Percentiles rank a stretch among this genome's conserved stretches.
Evolutionary conservation across 768 basidiomycete species (phyloP).

Genomic region (Tremella mesenterica): DNA sequence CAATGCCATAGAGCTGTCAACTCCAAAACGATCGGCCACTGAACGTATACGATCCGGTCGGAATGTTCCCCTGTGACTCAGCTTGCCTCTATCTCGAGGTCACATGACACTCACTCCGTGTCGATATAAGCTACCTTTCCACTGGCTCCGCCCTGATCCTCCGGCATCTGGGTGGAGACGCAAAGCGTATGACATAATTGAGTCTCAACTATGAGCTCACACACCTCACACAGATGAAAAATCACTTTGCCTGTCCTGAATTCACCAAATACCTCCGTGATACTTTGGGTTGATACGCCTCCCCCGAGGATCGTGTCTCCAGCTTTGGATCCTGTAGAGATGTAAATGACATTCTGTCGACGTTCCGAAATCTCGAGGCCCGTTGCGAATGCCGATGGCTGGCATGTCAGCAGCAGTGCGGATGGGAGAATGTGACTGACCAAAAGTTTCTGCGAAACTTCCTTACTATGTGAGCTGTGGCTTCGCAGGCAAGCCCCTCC

Average conservation of each 20-base stretch:
- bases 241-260: slow-evolving; percentile 68
- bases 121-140: slow-evolving; percentile 53
- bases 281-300: slow-evolving; percentile 83
- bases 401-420: neutral
- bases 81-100: neutral
- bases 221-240: neutral
- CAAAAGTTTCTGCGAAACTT: slow-evolving; percentile 79
- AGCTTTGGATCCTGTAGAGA: slow-evolving; percentile 87
- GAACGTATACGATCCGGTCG: slow-evolving; percentile 84
- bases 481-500: neutral
- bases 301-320: slow-evolving; percentile 84
- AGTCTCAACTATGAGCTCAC: slow-evolving; percentile 50
- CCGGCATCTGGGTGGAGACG: slow-evolving; percentile 77
- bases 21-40: slow-evolving; percentile 86
- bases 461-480: slow-evolving; percentile 50
- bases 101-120: slow-evolving; percentile 27
- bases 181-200: slow-evolving; percentile 94
- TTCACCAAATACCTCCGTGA: slow-evolving; percentile 94
- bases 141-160: slow-evolving; percentile 79
- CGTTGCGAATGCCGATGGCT: slow-evolving; percentile 88
- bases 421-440: slow-evolving; percentile 46
- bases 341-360: slow-evolving; percentile 61
- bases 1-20: slow-evolving; percentile 61
- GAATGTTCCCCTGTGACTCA: slow-evolving; percentile 49
- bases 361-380: slow-evolving; percentile 70